A percentile compares a stretch with the other conserved stretches of the same genome.
Evolutionary conservation across 2,329 filamentous ascomycete genomes (phyloP).

Genomic region (Hysterium pulicare): DNA sequence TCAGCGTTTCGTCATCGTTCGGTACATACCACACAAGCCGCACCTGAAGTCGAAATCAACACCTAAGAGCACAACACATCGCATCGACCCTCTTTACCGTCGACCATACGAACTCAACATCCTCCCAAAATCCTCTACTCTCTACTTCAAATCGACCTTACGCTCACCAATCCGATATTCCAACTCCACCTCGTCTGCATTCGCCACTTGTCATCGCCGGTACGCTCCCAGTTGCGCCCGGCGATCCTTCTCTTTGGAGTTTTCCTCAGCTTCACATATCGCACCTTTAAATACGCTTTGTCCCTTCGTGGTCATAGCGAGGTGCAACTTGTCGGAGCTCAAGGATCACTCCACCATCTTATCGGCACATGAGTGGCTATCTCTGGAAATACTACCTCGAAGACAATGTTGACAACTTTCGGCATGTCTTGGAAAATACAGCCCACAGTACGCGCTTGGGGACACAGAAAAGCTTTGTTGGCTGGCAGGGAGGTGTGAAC

Average conservation of each 20-base stretch:
- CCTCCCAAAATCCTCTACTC: no score
- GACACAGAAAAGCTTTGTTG: slow-evolving; percentile 49
- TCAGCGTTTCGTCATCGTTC: no score
- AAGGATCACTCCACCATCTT: slow-evolving; percentile 39
- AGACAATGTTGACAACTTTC: slow-evolving; percentile 95
- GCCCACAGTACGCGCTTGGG: slow-evolving; percentile 55
- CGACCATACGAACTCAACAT: no score
- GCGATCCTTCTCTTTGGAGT: slow-evolving; percentile 26
- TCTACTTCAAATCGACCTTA: no score
- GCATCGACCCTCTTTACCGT: no score
- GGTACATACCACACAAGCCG: no score
- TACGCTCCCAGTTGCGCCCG: slow-evolving; percentile 14
- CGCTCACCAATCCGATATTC: no score
- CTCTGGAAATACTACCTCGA: slow-evolving; percentile 96
- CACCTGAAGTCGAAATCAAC: no score
- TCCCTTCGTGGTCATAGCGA: slow-evolving; percentile 83
- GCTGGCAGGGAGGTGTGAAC: slow-evolving; percentile 34
- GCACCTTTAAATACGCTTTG: slow-evolving; percentile 91
- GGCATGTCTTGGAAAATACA: slow-evolving; percentile 76
- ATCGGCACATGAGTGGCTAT: slow-evolving; percentile 81
- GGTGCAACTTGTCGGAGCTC: slow-evolving; percentile 63
- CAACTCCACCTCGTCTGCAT: neutral
- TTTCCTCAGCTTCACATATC: slow-evolving; percentile 48
- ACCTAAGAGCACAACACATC: no score
- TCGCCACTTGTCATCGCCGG: slow-evolving; percentile 1